Evolutionary conservation across 1,284 basidiomycete species (phyloP).

Genomic region (Termitomyces sp.): DNA sequence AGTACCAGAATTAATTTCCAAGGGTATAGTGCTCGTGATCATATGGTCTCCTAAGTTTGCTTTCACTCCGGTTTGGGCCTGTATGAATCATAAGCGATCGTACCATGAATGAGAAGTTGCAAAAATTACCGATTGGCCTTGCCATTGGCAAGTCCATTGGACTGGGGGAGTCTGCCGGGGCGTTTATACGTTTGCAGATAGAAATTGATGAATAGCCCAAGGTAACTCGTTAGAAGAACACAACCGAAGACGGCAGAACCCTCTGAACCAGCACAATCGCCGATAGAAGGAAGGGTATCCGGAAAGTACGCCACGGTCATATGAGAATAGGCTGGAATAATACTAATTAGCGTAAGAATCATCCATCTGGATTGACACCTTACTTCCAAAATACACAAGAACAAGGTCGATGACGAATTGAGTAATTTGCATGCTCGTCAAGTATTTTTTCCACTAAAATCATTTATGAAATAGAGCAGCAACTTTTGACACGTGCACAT

Average conservation of each 20-base stretch:
- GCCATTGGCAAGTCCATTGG: conserved; percentile 35
- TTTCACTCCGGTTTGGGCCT: conserved; percentile 27
- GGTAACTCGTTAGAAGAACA: conserved; percentile 82
- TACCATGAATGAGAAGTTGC: background rate
- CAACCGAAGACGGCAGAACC: conserved; percentile 88
- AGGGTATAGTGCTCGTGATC: conserved; percentile 31
- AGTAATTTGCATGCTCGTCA: conserved; percentile 93
- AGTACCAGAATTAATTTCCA: conserved; percentile 29
- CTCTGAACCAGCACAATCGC: conserved; percentile 87
- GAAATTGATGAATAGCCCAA: conserved; percentile 89
- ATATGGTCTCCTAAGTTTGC: conserved; percentile 15
- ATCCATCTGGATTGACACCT: conserved; percentile 33
- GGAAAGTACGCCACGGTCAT: conserved; percentile 65
- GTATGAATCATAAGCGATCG: background rate
- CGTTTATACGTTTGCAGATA: conserved; percentile 83
- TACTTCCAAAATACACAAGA: conserved; percentile 91
- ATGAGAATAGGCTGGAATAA: conserved; percentile 72
- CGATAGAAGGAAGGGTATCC: conserved; percentile 57
- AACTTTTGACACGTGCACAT: conserved; percentile 17
- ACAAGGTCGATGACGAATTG: conserved; percentile 92
- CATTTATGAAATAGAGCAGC: conserved; percentile 5
- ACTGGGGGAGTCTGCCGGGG: conserved; percentile 39
- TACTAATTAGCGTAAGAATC: conserved; percentile 14
- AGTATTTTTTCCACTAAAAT: conserved; percentile 89
- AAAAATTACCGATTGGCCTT: conserved; percentile 28